phyloP scores from a whole-genome alignment of 2,329 filamentous ascomycete species.

The Diaporthe aspalathi region DNA sequence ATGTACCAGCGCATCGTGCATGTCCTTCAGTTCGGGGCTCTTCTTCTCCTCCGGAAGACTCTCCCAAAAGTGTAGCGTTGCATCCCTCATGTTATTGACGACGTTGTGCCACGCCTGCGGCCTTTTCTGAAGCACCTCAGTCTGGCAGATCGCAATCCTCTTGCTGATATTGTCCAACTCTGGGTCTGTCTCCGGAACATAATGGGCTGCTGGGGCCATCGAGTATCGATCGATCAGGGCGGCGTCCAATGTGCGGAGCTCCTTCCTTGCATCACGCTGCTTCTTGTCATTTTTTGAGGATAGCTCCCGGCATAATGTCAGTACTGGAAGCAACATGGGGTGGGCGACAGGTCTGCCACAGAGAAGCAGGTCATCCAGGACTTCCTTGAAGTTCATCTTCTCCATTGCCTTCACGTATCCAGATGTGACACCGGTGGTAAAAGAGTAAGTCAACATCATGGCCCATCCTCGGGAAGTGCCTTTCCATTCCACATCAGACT shows the following conservation, averaged over 20 bases:
- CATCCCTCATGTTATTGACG: conserved; percentile 41
- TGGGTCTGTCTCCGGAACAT: conserved; percentile 42
- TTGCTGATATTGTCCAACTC: conserved; percentile 47
- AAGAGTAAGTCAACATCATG: conserved; percentile 48
- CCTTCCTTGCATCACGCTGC: conserved; percentile 46
- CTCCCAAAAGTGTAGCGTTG: conserved; percentile 41
- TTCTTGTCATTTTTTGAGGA: conserved; percentile 45
- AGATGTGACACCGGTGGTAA: conserved; percentile 46
- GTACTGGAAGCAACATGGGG: conserved; percentile 48
- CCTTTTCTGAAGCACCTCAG: conserved; percentile 49
- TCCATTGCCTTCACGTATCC: conserved; percentile 49
- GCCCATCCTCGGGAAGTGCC: conserved; percentile 49
- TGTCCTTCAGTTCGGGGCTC: conserved; percentile 37
- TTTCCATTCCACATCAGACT: conserved; percentile 48
- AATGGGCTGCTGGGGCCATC: conserved; percentile 40
- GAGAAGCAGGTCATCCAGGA: conserved; percentile 45
- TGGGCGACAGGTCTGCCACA: conserved; percentile 46
- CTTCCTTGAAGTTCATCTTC: conserved; percentile 42
- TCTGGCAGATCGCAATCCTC: conserved; percentile 47
- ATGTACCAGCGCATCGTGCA: conserved; percentile 46
- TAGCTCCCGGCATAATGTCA: conserved; percentile 46
- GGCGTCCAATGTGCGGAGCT: conserved; percentile 47
- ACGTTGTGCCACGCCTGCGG: conserved; percentile 48
- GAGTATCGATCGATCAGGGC: conserved; percentile 45
- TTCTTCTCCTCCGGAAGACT: conserved; percentile 16